A percentile compares a stretch with the other conserved stretches of the same genome.
Conservation (phyloP, 768 basidiomycete genomes). For the Podaxis sp. region DNA sequence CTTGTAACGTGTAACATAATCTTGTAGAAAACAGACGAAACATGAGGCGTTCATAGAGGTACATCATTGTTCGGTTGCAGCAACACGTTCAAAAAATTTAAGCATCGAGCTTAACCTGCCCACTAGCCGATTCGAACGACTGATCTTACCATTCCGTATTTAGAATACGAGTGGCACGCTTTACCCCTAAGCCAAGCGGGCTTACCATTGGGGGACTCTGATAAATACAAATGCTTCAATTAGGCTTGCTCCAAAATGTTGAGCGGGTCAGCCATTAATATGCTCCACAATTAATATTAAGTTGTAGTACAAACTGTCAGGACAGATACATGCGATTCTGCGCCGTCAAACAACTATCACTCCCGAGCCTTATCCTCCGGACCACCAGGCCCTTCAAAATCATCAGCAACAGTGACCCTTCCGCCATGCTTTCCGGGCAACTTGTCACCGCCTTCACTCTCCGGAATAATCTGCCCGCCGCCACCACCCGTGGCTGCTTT, state of each 20-base stretch:
- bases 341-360: not conserved
- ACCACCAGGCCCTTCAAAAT: not conserved
- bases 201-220: conserved; percentile 17
- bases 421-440: not conserved
- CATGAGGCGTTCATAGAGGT: no score
- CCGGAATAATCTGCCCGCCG: not conserved
- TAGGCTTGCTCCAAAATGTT: no score
- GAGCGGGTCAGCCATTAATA: no score
- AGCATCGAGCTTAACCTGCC: conserved; percentile 21
- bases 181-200: conserved; percentile 58
- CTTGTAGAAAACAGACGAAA: not conserved
- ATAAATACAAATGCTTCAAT: no score
- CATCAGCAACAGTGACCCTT: not conserved
- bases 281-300: not conserved
- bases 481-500: not conserved
- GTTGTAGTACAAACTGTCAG: not conserved
- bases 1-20: not conserved
- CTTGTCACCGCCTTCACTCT: not conserved
- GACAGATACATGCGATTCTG: no score
- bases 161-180: conserved; percentile 52
- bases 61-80: no score
- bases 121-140: conserved; percentile 40
- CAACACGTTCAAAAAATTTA: conserved; percentile 15
- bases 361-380: not conserved
- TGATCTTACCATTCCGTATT: conserved; percentile 34